These are phyloP conservation scores for Cardiospermum halicacabum DNA, from an alignment of 345 rosid genomes.

Conservation along the genomic window DNA sequence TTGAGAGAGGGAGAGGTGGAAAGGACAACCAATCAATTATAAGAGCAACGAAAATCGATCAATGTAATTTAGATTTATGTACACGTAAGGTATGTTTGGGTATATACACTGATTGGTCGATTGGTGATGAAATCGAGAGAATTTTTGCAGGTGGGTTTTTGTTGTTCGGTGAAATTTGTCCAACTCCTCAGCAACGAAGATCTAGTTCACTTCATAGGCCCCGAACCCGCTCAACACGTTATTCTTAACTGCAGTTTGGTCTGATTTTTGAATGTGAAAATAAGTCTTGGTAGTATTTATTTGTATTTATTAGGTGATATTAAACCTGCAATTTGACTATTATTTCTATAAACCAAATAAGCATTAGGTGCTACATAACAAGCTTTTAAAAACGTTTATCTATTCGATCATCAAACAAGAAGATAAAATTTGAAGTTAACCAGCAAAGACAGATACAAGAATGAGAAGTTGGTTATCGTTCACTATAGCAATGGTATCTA, in stretches of 20 bases:
- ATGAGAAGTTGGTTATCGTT: neutral
- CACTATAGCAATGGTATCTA: neutral
- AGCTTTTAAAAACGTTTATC: neutral
- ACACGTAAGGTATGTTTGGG: neutral
- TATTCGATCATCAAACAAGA: neutral
- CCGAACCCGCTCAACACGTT: no score
- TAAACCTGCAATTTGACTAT: no score
- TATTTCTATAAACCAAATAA: no score
- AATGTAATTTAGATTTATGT: neutral
- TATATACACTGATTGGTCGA: neutral
- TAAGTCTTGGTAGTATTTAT: no score
- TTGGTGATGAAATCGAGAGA: neutral
- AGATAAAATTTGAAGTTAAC: neutral
- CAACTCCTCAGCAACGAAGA: neutral
- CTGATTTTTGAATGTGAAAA: no score
- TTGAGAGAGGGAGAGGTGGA: constrained; percentile 8
- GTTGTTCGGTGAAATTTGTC: neutral
- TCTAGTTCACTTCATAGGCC: neutral
- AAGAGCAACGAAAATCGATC: no score
- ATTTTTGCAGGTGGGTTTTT: neutral
- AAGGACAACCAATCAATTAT: no score
- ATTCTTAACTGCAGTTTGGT: no score
- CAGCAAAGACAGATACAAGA: neutral
- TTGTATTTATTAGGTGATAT: no score
- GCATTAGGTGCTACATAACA: neutral